Conservation (phyloP, 768 basidiomycete species). For the Leccinum rimulosum region DNA sequence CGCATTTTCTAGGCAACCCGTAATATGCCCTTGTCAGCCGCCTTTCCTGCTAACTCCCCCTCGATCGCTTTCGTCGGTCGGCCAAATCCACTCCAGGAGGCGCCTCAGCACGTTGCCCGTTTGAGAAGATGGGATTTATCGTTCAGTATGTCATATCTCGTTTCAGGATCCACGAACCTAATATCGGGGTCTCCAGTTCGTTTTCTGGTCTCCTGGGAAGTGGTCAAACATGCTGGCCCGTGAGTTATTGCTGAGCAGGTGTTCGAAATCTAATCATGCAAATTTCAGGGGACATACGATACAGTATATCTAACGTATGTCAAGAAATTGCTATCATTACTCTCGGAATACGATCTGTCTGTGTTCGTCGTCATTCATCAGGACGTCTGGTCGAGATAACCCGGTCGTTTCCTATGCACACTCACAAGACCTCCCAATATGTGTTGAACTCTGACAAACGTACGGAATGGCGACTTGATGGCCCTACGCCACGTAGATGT, state of each 20-base stretch:
- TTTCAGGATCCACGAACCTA: not conserved
- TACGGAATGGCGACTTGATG: constrained; percentile 71
- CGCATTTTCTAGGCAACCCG: constrained; percentile 68
- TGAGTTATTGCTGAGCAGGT: constrained; percentile 41
- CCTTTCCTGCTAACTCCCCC: no score
- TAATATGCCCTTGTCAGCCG: constrained; percentile 88
- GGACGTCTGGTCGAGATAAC: constrained; percentile 95
- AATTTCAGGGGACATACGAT: constrained; percentile 26
- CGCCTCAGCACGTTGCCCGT: no score
- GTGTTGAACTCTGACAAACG: constrained; percentile 58
- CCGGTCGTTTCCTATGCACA: constrained; percentile 88
- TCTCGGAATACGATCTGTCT: constrained; percentile 69
- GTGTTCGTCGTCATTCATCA: constrained; percentile 86
- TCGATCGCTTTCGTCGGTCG: no score
- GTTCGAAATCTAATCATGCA: not conserved
- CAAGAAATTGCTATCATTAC: constrained; percentile 58
- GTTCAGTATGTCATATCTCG: no score
- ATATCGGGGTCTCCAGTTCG: constrained; percentile 51
- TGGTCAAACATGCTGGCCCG: constrained; percentile 92
- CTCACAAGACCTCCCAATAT: constrained; percentile 54
- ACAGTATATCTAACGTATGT: constrained; percentile 80
- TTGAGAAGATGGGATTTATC: no score
- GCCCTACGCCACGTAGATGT: constrained; percentile 70
- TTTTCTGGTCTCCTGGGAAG: constrained; percentile 96
- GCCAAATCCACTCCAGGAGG: no score